Conservation (phyloP, 2,329 filamentous ascomycete genomes). For the Neophaeococcomyces aloes region DNA sequence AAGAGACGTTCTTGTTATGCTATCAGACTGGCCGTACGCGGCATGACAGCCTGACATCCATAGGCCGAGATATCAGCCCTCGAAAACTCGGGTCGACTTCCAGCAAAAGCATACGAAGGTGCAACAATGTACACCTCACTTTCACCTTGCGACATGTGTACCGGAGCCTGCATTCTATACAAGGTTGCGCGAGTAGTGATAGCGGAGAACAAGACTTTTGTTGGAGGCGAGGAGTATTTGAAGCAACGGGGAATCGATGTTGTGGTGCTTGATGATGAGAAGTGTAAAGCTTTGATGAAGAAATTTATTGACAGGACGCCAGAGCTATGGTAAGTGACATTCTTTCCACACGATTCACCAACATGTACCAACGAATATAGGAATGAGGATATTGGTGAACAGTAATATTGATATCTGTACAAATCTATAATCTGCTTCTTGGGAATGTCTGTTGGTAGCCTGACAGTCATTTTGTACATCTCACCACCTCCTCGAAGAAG, state of each 20-base stretch:
- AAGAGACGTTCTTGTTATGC: neutral
- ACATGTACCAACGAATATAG: slow-evolving; percentile 25
- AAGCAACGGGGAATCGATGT: slow-evolving; percentile 59
- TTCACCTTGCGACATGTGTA: slow-evolving; percentile 73
- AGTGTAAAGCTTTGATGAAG: slow-evolving; percentile 59
- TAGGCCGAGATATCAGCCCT: slow-evolving; percentile 69
- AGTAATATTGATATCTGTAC: slow-evolving; percentile 7
- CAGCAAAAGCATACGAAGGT: slow-evolving; percentile 56
- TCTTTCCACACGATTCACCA: neutral
- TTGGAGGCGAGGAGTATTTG: slow-evolving; percentile 63
- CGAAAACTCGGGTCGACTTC: slow-evolving; percentile 61
- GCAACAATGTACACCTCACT: slow-evolving; percentile 77
- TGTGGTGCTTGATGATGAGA: slow-evolving; percentile 54
- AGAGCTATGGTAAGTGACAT: slow-evolving; percentile 51
- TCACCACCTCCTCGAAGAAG: slow-evolving; percentile 66
- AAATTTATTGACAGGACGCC: slow-evolving; percentile 63
- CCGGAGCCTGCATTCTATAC: slow-evolving; percentile 66
- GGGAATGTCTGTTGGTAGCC: neutral
- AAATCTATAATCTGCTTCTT: slow-evolving; percentile 1
- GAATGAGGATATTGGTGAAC: slow-evolving; percentile 48
- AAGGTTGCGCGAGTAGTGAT: slow-evolving; percentile 64
- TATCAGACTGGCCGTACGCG: neutral
- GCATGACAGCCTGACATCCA: neutral
- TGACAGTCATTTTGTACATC: slow-evolving; percentile 2
- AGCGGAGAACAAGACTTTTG: slow-evolving; percentile 65